A percentile compares a stretch with the other conserved stretches of the same genome.
phyloP scores from a whole-genome alignment of 129 eudicot species.

The Flaveria sonorensis region DNA sequence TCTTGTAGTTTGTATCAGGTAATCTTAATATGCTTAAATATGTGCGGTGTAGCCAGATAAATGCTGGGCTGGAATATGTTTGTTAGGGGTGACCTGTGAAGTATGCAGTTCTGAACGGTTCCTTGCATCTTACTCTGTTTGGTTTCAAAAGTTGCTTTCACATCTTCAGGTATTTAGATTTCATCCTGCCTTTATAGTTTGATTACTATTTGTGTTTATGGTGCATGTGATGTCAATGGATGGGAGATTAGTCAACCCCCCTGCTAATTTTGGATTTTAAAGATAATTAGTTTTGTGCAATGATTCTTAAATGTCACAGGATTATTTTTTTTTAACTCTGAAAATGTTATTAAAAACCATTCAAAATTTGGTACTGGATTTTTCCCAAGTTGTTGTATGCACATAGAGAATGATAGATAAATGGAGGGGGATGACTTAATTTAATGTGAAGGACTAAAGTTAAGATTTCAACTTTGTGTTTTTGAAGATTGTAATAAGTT shows the following conservation, averaged over 20 bases:
- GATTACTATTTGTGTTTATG: conserved; percentile 7
- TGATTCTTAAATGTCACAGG: neutral
- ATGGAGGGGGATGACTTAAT: conserved; percentile 11
- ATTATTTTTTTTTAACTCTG: neutral
- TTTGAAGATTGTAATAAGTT: conserved; percentile 1
- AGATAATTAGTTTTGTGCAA: conserved; percentile 2
- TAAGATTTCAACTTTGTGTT: neutral
- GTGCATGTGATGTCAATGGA: conserved; percentile 8
- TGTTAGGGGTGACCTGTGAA: conserved; percentile 83
- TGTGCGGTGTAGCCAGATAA: conserved; percentile 84
- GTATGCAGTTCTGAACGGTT: conserved; percentile 84
- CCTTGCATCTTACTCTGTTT: conserved; percentile 63
- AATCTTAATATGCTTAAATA: conserved; percentile 15
- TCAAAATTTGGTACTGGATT: conserved; percentile 11
- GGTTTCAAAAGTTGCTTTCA: conserved; percentile 69
- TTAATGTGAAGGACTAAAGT: conserved; percentile 4
- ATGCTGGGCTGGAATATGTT: conserved; percentile 89
- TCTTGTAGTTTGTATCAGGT: conserved; percentile 10
- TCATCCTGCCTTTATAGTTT: neutral
- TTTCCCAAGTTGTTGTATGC: neutral
- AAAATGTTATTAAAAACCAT: conserved; percentile 16
- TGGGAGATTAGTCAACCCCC: neutral
- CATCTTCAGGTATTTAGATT: conserved; percentile 70
- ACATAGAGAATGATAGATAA: conserved; percentile 11
- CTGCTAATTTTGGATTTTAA: conserved; percentile 5